Evolutionary conservation across 2,329 filamentous ascomycete species (phyloP).

Genomic region (Bipolaris oryzae): DNA sequence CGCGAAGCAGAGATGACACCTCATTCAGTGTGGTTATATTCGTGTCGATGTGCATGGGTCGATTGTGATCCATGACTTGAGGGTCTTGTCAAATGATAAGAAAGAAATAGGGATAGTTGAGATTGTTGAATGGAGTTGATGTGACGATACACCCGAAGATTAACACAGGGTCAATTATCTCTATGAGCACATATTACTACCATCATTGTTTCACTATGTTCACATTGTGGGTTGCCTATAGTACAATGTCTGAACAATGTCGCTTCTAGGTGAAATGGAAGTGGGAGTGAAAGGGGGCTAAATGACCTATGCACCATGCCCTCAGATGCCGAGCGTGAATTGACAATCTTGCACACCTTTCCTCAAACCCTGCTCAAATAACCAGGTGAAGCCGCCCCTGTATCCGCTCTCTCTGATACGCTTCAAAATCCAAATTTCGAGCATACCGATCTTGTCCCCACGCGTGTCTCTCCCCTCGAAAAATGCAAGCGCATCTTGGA

Average conservation of each 20-base stretch:
- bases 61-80: not conserved
- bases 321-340: constrained; percentile 25
- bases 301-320: not conserved
- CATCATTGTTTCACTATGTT: constrained; percentile 5
- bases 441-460: constrained; percentile 60
- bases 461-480: constrained; percentile 51
- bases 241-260: not conserved
- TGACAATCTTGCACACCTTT: constrained; percentile 54
- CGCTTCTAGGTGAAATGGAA: not conserved
- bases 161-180: not conserved
- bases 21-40: constrained; percentile 9
- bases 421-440: constrained; percentile 65
- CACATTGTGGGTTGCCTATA: not conserved
- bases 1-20: not conserved
- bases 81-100: not conserved
- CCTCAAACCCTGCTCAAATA: constrained; percentile 58
- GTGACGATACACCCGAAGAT: constrained; percentile 1
- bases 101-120: not conserved
- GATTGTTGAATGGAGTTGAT: not conserved
- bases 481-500: constrained; percentile 60
- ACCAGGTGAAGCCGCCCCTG: constrained; percentile 56
- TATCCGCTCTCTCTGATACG: constrained; percentile 59
- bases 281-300: not conserved
- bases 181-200: not conserved
- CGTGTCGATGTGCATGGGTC: not conserved